Base-by-base conservation (phyloP, 2,329 filamentous ascomycete species). In the Aspergillus thermomutatus region DNA sequence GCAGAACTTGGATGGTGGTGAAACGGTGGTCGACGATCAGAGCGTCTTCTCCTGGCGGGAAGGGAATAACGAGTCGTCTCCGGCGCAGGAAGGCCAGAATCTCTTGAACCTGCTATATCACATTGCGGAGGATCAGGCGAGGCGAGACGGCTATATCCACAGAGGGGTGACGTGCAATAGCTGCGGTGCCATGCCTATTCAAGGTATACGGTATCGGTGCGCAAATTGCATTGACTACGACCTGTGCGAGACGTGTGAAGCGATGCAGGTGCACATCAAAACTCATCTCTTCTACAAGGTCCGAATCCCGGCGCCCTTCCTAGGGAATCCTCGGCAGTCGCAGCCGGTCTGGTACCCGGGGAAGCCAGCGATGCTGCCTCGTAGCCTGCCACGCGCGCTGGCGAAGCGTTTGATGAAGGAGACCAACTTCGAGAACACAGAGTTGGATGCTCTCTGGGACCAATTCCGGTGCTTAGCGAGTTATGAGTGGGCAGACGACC, bases 281-380 rank as follows among this genome's bases (percentile, higher is more conserved):
- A 96, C 92, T 1, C 94, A 99, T 74, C 85, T 97, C 48, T 97
- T 99, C 75, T 96, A 95, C 81, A 97, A 97, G 74, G 90, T 99
- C 69, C 88, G 88, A 54, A 88, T 97, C 10, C 94, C 94, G 1
- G 89, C 92, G 1, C 91, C 92, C 0, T 89, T 91, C 28, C 87
- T 96, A 55, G 89, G 89, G 3, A 80, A 84, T 48, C 87, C 90
- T 1, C 85, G 90, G 52, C 88, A 93, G 71, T 89, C 88, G 68
- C 88, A 91, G 65, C 87, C 89, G 6, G 85, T 92, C 1, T 94
- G 89, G 86, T 97, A 96, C 71, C 90, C 92, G 1, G 92, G 92
- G 46, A 90, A 95, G 66, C 91, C 92, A 9, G 85, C 89, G 60
- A 84, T 84, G 61, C 85, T 89, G 65, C 80, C 85, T 19, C 82